Percentiles rank a stretch among this genome's conserved stretches.
phyloP scores from a whole-genome alignment of 164 flowering plant species.

The Sedum album region DNA sequence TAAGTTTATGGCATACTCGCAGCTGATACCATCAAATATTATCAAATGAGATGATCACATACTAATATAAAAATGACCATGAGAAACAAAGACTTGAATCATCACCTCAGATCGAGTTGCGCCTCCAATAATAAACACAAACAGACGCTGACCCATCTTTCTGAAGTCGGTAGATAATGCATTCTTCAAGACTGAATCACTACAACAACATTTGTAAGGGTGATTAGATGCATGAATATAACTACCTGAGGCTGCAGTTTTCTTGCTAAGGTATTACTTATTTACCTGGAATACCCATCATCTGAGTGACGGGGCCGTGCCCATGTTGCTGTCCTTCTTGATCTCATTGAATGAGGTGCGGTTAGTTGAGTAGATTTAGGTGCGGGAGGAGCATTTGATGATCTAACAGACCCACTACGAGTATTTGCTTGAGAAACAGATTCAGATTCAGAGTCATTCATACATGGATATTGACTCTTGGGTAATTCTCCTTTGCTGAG shows the following conservation, averaged over 20 bases:
- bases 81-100: neutral
- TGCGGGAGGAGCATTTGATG: slow-evolving; percentile 19
- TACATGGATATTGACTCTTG: slow-evolving; percentile 66
- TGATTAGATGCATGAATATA: neutral
- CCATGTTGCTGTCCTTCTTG: slow-evolving; percentile 89
- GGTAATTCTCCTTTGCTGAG: slow-evolving; percentile 68
- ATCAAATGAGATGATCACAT: neutral
- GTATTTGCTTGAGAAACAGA: slow-evolving; percentile 19
- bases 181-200: slow-evolving; percentile 77
- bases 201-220: slow-evolving; percentile 13
- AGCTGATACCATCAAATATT: slow-evolving; percentile 31
- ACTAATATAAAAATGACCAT: neutral
- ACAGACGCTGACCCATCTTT: slow-evolving; percentile 90
- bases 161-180: slow-evolving; percentile 66
- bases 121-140: slow-evolving; percentile 94
- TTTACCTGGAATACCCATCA: slow-evolving; percentile 83
- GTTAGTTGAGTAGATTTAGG: slow-evolving; percentile 27
- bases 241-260: neutral
- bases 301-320: slow-evolving; percentile 72
- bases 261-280: neutral
- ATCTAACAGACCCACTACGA: slow-evolving; percentile 12
- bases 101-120: slow-evolving; percentile 96
- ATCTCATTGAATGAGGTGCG: slow-evolving; percentile 76
- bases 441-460: slow-evolving; percentile 56
- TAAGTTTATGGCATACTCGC: slow-evolving; percentile 81